phyloP scores from a whole-genome alignment of 306 rosid species.

The Sophora flavescens region DNA sequence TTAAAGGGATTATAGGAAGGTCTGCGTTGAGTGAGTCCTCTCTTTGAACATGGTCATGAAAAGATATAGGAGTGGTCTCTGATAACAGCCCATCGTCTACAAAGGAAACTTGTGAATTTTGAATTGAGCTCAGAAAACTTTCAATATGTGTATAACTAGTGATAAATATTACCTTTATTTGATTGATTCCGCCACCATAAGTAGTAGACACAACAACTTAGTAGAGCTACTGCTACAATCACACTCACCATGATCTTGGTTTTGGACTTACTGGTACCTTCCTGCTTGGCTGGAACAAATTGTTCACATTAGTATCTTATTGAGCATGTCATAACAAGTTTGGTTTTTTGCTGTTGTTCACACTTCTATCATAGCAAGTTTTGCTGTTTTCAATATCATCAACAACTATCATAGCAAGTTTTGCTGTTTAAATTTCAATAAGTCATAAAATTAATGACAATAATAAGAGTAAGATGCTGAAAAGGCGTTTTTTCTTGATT shows the following conservation, averaged over 20 bases:
- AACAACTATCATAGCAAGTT: too few relatives aligned
- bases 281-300: conserved; percentile 20
- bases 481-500: too few relatives aligned
- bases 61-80: conserved; percentile 4
- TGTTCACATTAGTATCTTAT: neutral
- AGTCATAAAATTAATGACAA: too few relatives aligned
- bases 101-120: conserved; percentile 2
- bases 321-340: neutral
- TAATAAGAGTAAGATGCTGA: too few relatives aligned
- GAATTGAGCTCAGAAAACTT: too few relatives aligned
- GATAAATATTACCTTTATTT: conserved; percentile 39
- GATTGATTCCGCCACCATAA: neutral
- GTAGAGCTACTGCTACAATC: conserved; percentile 39
- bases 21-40: conserved; percentile 32
- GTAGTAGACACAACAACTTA: conserved; percentile 33
- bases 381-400: neutral
- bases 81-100: neutral
- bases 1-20: conserved; percentile 45
- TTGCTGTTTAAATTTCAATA: too few relatives aligned
- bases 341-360: neutral
- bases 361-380: neutral
- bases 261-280: conserved; percentile 32
- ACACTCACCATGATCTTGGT: conserved; percentile 35
- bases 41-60: conserved; percentile 9
- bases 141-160: neutral